phyloP scores from a whole-genome alignment of 495 filamentous ascomycete genomes.

The Immersiella caudata region DNA sequence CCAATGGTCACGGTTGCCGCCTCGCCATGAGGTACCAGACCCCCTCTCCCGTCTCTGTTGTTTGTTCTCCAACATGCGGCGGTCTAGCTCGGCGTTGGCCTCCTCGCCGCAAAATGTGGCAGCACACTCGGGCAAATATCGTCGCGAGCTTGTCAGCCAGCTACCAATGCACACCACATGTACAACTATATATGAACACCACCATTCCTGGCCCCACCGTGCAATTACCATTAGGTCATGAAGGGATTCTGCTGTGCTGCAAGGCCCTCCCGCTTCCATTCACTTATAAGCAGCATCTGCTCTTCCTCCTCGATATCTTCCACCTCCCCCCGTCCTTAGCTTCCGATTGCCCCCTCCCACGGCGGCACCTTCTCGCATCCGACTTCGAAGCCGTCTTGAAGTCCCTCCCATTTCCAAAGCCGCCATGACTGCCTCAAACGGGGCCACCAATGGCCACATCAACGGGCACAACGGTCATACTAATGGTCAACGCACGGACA shows the following conservation, averaged over 20 bases:
- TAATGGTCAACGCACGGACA: constrained; percentile 44
- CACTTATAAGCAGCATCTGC: constrained; percentile 36
- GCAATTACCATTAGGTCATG: constrained; percentile 43
- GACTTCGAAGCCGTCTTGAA: background rate
- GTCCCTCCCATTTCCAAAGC: background rate
- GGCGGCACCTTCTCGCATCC: background rate
- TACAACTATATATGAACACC: constrained; percentile 10
- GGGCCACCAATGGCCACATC: constrained; percentile 7
- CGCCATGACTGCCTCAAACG: constrained; percentile 46
- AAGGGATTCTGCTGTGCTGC: constrained; percentile 23
- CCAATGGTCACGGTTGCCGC: constrained; percentile 30
- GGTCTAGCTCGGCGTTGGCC: background rate
- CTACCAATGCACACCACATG: constrained; percentile 19
- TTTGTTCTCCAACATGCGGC: constrained; percentile 6
- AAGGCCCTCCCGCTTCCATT: constrained; percentile 15
- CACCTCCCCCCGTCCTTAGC: constrained; percentile 8
- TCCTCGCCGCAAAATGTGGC: background rate
- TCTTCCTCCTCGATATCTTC: constrained; percentile 19
- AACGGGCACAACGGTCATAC: background rate
- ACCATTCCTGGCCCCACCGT: constrained; percentile 23
- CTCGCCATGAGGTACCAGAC: constrained; percentile 20
- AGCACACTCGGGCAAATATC: constrained; percentile 42
- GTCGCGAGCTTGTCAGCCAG: constrained; percentile 33
- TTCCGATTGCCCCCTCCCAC: background rate
- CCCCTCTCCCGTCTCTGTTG: background rate